Base-by-base conservation (phyloP, 805 yeast genomes). In the Metschnikowia colocasiae region DNA sequence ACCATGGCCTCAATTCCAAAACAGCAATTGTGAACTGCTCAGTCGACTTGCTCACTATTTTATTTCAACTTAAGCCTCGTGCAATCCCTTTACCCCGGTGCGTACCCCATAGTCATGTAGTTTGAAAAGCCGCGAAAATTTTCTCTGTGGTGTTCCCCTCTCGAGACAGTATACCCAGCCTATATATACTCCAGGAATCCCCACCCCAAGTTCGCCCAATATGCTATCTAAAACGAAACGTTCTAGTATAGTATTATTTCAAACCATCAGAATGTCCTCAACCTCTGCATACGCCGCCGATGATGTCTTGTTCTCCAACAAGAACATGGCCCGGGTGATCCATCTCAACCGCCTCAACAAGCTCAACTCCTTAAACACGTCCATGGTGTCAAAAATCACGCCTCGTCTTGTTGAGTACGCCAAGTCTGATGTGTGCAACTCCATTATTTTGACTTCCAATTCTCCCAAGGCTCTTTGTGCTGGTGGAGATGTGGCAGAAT, bases 401-500 rank as follows among this genome's bases (percentile, higher is more conserved):
- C 89, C 94, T 19, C 79, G 96, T 32, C 69, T 90, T 51, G 62
- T 76, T 39, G 97, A 91, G 63, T 90, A 83, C 67, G 73, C 87
- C 43, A 85, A 86, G 60, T 80, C 89, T 16, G 75, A 75, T 39
- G 69, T 79, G 16, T 81, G 84, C 48, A 80, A 83, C 52, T 60
- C 87, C 47, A 69, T 92, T 32, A 73, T 94, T 37, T 71, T 92
- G 52, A 82, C 81, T 47, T 84, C 92, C 27, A 73, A 66, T 51
- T 67, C 76, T n/a, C 80, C 81, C 20, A 81, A 80, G 61, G 83
- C 96, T 1, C 81, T 92, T 51, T 89, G 97, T 67, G 95, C 98
- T 27, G 99, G 99, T 41, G 99, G 98, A 25, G 99, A 92, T 64
- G 96, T 92, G 37, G 83, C 92, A 34, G 80, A 79, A 43, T 82